phyloP scores from a whole-genome alignment of 2,329 filamentous ascomycete species.

The Colletotrichum tofieldiae region DNA sequence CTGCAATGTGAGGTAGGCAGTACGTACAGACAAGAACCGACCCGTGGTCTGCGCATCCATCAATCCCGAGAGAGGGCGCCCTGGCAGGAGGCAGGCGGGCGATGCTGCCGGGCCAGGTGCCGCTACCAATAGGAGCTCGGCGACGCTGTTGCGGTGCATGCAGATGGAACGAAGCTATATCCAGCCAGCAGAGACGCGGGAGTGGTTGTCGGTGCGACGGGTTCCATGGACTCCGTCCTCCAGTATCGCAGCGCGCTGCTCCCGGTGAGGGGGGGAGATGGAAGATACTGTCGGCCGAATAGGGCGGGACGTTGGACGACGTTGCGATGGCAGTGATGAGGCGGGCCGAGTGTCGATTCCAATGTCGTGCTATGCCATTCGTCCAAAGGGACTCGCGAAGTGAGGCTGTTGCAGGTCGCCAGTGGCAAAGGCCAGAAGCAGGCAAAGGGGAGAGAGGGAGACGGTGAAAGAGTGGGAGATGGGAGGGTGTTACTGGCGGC shows the following conservation, averaged over 20 bases:
- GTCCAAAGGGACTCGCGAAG: background rate
- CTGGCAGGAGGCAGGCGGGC: background rate
- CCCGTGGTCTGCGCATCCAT: conserved; percentile 15
- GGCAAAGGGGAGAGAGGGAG: background rate
- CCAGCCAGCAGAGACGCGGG: conserved; percentile 20
- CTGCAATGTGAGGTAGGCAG: conserved; percentile 3
- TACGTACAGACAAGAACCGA: background rate
- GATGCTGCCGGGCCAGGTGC: conserved; percentile 1
- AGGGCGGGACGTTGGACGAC: too few species aligned
- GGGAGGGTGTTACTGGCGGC: background rate
- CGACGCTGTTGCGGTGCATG: conserved; percentile 32
- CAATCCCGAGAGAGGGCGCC: conserved; percentile 29
- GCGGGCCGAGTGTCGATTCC: too few species aligned
- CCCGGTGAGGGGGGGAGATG: background rate
- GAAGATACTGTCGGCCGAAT: background rate
- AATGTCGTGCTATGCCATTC: background rate
- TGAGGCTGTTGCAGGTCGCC: background rate
- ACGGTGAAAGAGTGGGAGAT: background rate
- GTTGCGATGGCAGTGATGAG: too few species aligned
- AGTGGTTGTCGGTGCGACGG: background rate
- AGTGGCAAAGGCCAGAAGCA: background rate
- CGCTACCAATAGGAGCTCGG: conserved; percentile 34
- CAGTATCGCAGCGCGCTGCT: too few species aligned
- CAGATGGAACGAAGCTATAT: conserved; percentile 40
- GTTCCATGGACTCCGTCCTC: background rate